Conservation (phyloP, 805 yeast species). For the Saturnispora mendoncae region DNA sequence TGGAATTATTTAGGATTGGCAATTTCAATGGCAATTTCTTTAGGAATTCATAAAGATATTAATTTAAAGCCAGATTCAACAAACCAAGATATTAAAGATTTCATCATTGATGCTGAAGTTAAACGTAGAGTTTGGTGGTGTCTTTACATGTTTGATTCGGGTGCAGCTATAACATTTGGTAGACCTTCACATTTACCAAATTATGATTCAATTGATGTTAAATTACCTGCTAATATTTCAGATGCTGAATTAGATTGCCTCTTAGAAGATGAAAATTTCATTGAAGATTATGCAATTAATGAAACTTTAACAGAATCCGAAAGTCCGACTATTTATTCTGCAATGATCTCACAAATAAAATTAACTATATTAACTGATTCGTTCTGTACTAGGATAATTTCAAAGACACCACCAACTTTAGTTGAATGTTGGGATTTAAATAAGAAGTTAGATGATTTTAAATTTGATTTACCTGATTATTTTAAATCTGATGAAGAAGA, state of each 20-base stretch:
- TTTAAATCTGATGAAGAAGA: constrained; percentile 14
- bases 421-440: constrained; percentile 44
- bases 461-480: constrained; percentile 36
- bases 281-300: constrained; percentile 9
- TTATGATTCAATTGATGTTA: constrained; percentile 38
- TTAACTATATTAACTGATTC: constrained; percentile 40
- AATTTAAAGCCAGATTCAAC: constrained; percentile 10
- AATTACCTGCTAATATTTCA: constrained; percentile 41
- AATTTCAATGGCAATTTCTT: constrained; percentile 55
- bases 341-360: constrained; percentile 46
- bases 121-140: constrained; percentile 66
- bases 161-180: constrained; percentile 56
- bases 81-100: constrained; percentile 23
- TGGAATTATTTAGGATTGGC: constrained; percentile 63
- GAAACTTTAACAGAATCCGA: constrained; percentile 20
- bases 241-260: constrained; percentile 32
- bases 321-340: constrained; percentile 50
- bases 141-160: constrained; percentile 51
- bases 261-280: constrained; percentile 18
- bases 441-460: constrained; percentile 33
- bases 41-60: constrained; percentile 54
- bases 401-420: constrained; percentile 40
- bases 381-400: constrained; percentile 39
- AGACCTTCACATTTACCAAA: constrained; percentile 50
- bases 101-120: constrained; percentile 40